phyloP scores from a whole-genome alignment of 345 rosid genomes.

The Citrus hindsii region DNA sequence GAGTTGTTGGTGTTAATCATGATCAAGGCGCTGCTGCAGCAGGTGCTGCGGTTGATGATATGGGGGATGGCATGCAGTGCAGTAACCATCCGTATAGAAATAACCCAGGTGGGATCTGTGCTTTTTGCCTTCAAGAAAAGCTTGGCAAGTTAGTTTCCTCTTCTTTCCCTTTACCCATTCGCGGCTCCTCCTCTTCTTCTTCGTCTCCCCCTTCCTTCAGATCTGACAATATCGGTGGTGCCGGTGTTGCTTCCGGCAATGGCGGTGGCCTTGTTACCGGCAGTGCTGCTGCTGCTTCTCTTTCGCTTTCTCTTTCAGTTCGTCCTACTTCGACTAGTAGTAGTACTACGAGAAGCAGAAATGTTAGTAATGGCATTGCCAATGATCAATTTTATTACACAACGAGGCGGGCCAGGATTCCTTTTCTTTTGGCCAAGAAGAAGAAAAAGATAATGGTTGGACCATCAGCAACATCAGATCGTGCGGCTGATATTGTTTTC shows the following conservation, averaged over 20 bases:
- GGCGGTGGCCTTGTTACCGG: slow-evolving; percentile 8
- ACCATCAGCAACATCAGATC: slow-evolving; percentile 26
- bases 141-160: slow-evolving; percentile 96
- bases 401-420: slow-evolving; percentile 46
- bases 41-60: slow-evolving; percentile 53
- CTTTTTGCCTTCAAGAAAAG: slow-evolving; percentile 95
- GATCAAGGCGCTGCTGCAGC: slow-evolving; percentile 18
- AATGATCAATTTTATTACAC: slow-evolving; percentile 24
- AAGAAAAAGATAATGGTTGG: slow-evolving; percentile 59
- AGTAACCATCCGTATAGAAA: slow-evolving; percentile 66
- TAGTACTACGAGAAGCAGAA: slow-evolving; percentile 10
- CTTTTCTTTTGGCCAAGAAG: slow-evolving; percentile 69
- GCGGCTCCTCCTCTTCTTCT: slow-evolving; percentile 46
- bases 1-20: slow-evolving; percentile 4
- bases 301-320: slow-evolving; percentile 40
- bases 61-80: slow-evolving; percentile 87
- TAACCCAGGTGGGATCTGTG: slow-evolving; percentile 98
- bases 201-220: slow-evolving; percentile 87
- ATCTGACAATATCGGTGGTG: slow-evolving; percentile 44
- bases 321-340: slow-evolving; percentile 22
- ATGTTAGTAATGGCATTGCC: slow-evolving; percentile 11
- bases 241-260: slow-evolving; percentile 1
- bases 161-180: slow-evolving; percentile 65
- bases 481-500: slow-evolving; percentile 42
- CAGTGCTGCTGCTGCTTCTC: slow-evolving; percentile 6